Conservation (phyloP, 805 yeast genomes). For the Clavispora phyllophila region DNA sequence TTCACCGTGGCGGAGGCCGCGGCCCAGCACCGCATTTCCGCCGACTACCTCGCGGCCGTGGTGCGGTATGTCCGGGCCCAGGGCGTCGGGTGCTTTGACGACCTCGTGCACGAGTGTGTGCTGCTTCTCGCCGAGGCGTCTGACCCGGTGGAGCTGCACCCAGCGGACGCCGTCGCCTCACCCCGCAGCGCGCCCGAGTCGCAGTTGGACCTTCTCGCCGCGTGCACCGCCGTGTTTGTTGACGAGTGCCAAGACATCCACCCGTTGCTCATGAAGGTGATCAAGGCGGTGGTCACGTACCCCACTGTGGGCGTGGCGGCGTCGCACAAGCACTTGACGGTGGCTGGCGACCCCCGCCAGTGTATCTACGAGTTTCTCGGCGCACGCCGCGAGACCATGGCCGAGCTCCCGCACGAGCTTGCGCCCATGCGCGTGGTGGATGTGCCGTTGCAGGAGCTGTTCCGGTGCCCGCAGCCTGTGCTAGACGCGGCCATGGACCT, state of each 20-base stretch:
- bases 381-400: slow-evolving; percentile 34
- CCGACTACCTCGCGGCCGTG: slow-evolving; percentile 23
- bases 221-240: slow-evolving; percentile 42
- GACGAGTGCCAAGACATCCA: slow-evolving; percentile 77
- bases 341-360: slow-evolving; percentile 72
- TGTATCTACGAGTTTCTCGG: slow-evolving; percentile 67
- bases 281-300: slow-evolving; percentile 33
- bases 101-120: slow-evolving; percentile 29
- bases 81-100: slow-evolving; percentile 33
- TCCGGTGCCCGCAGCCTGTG: slow-evolving; percentile 59
- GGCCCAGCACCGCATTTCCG: slow-evolving; percentile 17
- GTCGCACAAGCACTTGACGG: slow-evolving; percentile 45
- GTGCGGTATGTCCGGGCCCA: slow-evolving; percentile 25
- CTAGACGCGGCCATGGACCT: slow-evolving; percentile 36
- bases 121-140: slow-evolving; percentile 9
- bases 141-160: too few species aligned
- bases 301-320: slow-evolving; percentile 18
- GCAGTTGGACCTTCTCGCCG: slow-evolving; percentile 15
- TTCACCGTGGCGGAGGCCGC: slow-evolving; percentile 21
- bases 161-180: too few species aligned
- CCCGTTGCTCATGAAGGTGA: slow-evolving; percentile 42
- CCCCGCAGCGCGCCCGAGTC: too few species aligned
- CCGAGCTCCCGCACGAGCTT: slow-evolving; percentile 18
- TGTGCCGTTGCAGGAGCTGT: slow-evolving; percentile 45
- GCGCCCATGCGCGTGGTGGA: slow-evolving; percentile 19